Conservation (phyloP, 2,329 filamentous ascomycete genomes). For the Colletotrichum sp. region DNA sequence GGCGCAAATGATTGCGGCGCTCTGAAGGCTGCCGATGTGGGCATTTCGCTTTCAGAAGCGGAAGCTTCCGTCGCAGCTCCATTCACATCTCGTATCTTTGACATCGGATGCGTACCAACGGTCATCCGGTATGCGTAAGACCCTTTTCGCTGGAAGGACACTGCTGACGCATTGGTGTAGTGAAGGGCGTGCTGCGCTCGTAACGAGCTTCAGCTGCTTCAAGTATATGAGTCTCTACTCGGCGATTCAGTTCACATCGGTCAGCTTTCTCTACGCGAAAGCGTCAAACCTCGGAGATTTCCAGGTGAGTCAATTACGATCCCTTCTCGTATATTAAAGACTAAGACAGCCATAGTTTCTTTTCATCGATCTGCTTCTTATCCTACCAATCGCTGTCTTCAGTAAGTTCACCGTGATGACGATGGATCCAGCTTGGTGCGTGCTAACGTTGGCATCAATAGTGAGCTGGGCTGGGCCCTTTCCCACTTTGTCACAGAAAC, state of each 20-base stretch:
- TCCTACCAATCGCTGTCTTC: constrained; percentile 95
- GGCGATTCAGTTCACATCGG: constrained; percentile 97
- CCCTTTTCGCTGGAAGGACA: constrained; percentile 10
- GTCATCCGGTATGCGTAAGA: constrained; percentile 72
- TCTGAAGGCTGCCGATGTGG: constrained; percentile 95
- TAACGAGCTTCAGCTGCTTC: constrained; percentile 99
- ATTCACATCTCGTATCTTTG: constrained; percentile 93
- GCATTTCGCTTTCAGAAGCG: constrained; percentile 95
- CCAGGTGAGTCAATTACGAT: constrained; percentile 57
- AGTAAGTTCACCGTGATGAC: constrained; percentile 54
- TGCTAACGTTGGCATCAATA: constrained; percentile 29
- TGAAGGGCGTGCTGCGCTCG: constrained; percentile 90
- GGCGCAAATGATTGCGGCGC: constrained; percentile 98
- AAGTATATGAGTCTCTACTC: constrained; percentile 99
- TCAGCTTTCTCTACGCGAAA: constrained; percentile 93
- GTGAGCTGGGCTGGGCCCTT: constrained; percentile 96
- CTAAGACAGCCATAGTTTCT: constrained; percentile 65
- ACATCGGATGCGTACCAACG: constrained; percentile 93
- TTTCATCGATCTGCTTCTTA: constrained; percentile 91
- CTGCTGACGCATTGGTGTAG: constrained; percentile 40
- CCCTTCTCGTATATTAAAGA: background rate
- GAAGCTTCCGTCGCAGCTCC: constrained; percentile 98
- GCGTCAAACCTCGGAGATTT: constrained; percentile 97
- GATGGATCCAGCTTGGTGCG: background rate
- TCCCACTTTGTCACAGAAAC: constrained; percentile 77